Evolutionary conservation across 345 rosid species (phyloP), one percentile per base, ranked within the genome.

Genomic region (Acer negundo): DNA sequence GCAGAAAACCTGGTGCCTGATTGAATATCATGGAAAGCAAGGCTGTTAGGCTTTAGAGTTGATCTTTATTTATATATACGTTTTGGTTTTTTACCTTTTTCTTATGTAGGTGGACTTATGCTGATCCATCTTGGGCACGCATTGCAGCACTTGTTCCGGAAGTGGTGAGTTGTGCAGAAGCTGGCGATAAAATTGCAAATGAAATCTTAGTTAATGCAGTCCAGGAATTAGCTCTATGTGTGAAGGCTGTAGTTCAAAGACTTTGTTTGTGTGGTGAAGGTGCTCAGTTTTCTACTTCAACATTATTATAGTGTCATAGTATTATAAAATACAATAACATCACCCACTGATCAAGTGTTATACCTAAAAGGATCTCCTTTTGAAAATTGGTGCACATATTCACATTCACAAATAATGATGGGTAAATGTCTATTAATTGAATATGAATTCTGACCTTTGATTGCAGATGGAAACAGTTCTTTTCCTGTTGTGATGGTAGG

Each of bases 71-170:
- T 35, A 35, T 35, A 35, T 35, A 35, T 35, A 4, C 4, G 38
- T 35, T 35, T 35, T 35, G 38, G 38, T 35, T 35, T 35, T 0
- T 35, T 5, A 35, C 38, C 38, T 35, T 35, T 35, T 35, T 4
- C 6, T 35, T 35, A 58, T 58, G 24, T 79, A 91, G 96, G 84
- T 91, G 96, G 96, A 87, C 96, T 15, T 91, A 90, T 73, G 88
- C 88, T 76, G 93, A 91, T 86, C 91, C 93, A 73, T 91, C 93
- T 23, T 91, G 96, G 93, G 96, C 96, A 78, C 91, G 96, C 55
- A 88, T 91, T 68, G 92, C 93, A 9, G 90, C 91, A 26, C 93
- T 91, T 77, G 96, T 90, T 78, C 96, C 96, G 7, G 83, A 83
- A 20, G 91, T 91, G 12, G 93, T 91, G 76, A 79, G 89, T 23